These are phyloP conservation scores for Cinnamomum micranthum DNA, from an alignment of 164 flowering plant species.

Conservation along the genomic window DNA sequence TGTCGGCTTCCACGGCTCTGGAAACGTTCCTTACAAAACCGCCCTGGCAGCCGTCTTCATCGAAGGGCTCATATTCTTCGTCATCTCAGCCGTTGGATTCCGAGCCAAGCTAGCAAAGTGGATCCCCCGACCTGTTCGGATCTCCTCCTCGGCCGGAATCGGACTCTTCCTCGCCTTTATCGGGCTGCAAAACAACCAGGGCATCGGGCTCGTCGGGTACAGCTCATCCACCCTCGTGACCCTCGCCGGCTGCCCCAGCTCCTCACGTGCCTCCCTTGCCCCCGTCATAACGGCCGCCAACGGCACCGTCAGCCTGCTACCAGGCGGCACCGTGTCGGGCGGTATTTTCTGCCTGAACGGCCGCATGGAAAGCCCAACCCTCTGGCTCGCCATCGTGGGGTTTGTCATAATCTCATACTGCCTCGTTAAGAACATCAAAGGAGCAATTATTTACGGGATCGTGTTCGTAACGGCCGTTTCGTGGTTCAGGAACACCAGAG, in stretches of 20 bases:
- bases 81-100: conserved; percentile 65
- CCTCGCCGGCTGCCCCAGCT: conserved; percentile 67
- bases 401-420: conserved; percentile 78
- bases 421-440: conserved; percentile 60
- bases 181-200: conserved; percentile 75
- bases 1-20: conserved; percentile 88
- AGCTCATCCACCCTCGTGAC: conserved; percentile 70
- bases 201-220: conserved; percentile 73
- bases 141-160: conserved; percentile 78
- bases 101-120: conserved; percentile 69
- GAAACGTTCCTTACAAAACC: conserved; percentile 48
- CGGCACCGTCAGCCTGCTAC: conserved; percentile 54
- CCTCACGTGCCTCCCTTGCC: conserved; percentile 50
- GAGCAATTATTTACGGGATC: conserved; percentile 95
- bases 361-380: conserved; percentile 83
- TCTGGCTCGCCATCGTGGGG: conserved; percentile 80
- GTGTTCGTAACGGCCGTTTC: conserved; percentile 82
- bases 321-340: conserved; percentile 64
- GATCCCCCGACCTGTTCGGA: conserved; percentile 72
- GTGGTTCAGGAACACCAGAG: conserved; percentile 78
- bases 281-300: conserved; percentile 52
- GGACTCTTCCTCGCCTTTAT: conserved; percentile 87
- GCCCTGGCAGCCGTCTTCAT: conserved; percentile 70
- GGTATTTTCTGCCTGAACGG: conserved; percentile 49
- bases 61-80: conserved; percentile 64